Evolutionary conservation across 305 asterid species (phyloP).

Genomic region (Fraxinus dipetala): DNA sequence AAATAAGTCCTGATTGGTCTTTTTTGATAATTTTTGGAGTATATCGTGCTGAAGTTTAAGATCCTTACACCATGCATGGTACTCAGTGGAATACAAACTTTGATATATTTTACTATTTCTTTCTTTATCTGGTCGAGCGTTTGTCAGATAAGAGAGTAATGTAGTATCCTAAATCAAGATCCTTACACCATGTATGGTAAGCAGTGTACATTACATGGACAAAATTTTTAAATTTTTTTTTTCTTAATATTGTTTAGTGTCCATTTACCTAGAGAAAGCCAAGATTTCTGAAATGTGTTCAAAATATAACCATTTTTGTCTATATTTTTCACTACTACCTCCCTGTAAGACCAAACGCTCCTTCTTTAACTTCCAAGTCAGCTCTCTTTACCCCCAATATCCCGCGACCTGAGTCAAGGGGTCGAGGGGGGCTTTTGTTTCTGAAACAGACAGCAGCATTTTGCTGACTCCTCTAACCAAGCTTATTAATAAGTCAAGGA

Average conservation of each 20-base stretch:
- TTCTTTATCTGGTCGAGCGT: not conserved
- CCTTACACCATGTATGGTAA: not conserved
- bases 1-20: not conserved
- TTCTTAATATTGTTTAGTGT: not conserved
- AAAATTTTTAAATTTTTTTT: not conserved
- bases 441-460: not conserved
- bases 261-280: not conserved
- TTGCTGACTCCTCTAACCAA: not conserved
- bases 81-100: not conserved
- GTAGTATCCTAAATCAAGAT: not conserved
- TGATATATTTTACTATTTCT: not conserved
- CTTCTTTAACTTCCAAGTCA: not conserved
- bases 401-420: not conserved
- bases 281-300: not conserved
- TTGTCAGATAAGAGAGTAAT: not conserved
- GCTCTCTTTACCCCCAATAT: not conserved
- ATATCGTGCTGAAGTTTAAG: not conserved
- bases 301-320: not conserved
- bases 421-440: not conserved
- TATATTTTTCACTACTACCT: not conserved
- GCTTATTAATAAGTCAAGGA: not conserved
- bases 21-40: not conserved
- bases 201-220: not conserved
- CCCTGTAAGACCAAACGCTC: not conserved
- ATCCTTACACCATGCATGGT: not conserved